Evolutionary conservation across 2,329 filamentous ascomycete species (phyloP).

Genomic region (Nemania sp.): DNA sequence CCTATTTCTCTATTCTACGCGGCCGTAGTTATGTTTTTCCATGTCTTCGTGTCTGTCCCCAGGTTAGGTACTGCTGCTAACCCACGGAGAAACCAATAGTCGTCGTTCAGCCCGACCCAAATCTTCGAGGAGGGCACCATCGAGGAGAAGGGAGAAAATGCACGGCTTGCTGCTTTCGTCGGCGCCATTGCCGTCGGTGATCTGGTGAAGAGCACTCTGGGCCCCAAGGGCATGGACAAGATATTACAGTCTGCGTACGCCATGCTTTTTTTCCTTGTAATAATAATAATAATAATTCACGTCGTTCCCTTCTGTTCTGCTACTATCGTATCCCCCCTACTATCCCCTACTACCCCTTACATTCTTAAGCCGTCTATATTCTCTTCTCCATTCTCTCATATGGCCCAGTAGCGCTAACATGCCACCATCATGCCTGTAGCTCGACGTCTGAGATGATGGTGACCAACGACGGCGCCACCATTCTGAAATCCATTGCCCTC

Average conservation of each 20-base stretch:
- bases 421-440: slow-evolving; percentile 58
- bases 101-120: slow-evolving; percentile 88
- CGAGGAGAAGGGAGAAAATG: slow-evolving; percentile 99
- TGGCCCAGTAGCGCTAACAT: no score
- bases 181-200: slow-evolving; percentile 98
- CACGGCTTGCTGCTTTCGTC: slow-evolving; percentile 96
- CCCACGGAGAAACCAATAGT: slow-evolving; percentile 50
- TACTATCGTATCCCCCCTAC: no score
- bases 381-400: no score
- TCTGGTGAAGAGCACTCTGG: slow-evolving; percentile 95
- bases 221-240: slow-evolving; percentile 99
- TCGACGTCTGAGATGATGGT: slow-evolving; percentile 98
- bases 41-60: background rate
- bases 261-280: background rate
- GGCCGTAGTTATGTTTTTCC: background rate
- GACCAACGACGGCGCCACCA: slow-evolving; percentile 98
- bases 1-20: background rate
- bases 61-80: slow-evolving; percentile 10
- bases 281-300: no score
- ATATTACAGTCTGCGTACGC: slow-evolving; percentile 93
- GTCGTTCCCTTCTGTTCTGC: no score
- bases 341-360: background rate
- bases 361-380: background rate
- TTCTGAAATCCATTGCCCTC: slow-evolving; percentile 96
- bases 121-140: slow-evolving; percentile 98